Evolutionary conservation across 306 rosid genomes (phyloP).

Genomic region (Cucurbita argyrosperma): DNA sequence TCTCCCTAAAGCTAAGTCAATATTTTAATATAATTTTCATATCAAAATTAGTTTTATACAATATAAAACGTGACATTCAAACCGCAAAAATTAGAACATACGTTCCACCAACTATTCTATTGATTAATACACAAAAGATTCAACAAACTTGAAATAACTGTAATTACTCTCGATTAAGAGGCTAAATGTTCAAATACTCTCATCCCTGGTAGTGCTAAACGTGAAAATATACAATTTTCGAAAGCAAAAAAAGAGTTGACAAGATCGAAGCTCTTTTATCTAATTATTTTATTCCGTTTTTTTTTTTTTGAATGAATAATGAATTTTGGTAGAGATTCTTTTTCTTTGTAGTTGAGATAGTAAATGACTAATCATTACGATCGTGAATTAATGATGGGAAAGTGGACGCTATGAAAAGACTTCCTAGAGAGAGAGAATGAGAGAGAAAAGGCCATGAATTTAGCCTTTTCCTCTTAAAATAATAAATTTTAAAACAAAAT

Average conservation of each 20-base stretch:
- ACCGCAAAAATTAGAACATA: neutral
- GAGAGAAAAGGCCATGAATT: neutral
- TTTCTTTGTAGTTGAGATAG: constrained; percentile 19
- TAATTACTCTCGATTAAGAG: neutral
- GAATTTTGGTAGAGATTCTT: constrained; percentile 18
- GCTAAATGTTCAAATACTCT: too few species aligned
- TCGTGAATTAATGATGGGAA: constrained; percentile 34
- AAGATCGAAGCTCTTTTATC: too few species aligned
- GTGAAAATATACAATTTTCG: neutral
- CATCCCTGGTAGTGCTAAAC: neutral
- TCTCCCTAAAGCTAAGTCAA: neutral
- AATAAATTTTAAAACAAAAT: neutral
- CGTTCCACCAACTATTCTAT: too few species aligned
- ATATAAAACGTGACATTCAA: too few species aligned
- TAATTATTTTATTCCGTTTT: neutral
- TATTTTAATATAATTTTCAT: neutral
- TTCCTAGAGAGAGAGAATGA: neutral
- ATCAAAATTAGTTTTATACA: neutral
- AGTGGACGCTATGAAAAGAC: constrained; percentile 16
- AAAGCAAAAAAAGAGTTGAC: neutral
- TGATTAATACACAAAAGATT: neutral
- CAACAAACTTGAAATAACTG: too few species aligned
- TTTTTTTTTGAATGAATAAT: neutral
- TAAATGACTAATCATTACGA: constrained; percentile 21
- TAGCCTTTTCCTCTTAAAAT: neutral